Conservation (phyloP, 306 rosid genomes). For the Dalbergia cochinchinensis region DNA sequence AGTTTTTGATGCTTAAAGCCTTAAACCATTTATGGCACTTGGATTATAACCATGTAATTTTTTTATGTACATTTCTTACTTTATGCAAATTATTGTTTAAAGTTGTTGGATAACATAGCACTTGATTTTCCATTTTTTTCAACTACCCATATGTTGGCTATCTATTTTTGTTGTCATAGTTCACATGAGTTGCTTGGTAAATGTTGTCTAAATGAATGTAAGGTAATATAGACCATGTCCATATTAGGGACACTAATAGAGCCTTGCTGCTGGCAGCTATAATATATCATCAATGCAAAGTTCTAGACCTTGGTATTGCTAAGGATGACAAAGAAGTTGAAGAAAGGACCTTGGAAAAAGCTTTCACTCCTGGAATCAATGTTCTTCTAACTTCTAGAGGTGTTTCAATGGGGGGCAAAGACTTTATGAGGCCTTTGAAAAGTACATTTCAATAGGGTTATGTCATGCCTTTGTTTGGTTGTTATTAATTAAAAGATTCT, state of each 20-base stretch:
- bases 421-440: conserved; percentile 84
- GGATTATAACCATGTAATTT: not conserved
- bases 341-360: conserved; percentile 72
- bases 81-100: not conserved
- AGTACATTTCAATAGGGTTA: conserved; percentile 75
- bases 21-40: not conserved
- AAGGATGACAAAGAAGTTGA: conserved; percentile 80
- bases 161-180: conserved; percentile 32
- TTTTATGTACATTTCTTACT: conserved; percentile 13
- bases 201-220: conserved; percentile 18
- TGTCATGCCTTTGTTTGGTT: conserved; percentile 29
- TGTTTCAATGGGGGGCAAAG: conserved; percentile 97
- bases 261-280: conserved; percentile 91
- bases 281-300: conserved; percentile 74
- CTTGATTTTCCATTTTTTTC: conserved; percentile 6
- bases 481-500: not conserved
- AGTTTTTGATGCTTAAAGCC: conserved; percentile 25
- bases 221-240: conserved; percentile 51
- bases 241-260: conserved; percentile 96
- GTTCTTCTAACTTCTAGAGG: conserved; percentile 96
- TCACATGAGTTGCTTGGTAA: conserved; percentile 24
- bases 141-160: conserved; percentile 15
- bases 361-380: conserved; percentile 74
- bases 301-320: conserved; percentile 82
- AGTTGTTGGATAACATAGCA: conserved; percentile 3